Evolutionary conservation across 768 basidiomycete genomes (phyloP), one percentile per base, ranked within the genome.

Genomic region (Royoungia palumana): DNA sequence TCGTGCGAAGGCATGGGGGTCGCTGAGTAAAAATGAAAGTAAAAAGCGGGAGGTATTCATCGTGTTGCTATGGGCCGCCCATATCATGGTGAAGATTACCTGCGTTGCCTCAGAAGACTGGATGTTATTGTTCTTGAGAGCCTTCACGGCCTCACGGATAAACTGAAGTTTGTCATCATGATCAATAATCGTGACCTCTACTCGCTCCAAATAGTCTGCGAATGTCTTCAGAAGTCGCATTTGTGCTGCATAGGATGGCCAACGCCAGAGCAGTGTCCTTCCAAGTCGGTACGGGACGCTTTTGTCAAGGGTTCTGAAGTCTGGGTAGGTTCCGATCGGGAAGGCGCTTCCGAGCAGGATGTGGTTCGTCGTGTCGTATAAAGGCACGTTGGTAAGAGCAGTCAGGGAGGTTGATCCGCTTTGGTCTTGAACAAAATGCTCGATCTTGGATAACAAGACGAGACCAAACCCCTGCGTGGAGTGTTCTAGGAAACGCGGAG

Each of bases 1-100:
- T 43, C 70, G 74, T 24, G 69, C 66, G 62, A 79, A 66, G 1
- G 66, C 71, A n/a, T 64, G 59, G 0, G 75, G 74, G 46, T 75
- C 61, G 41, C 71, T 68, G 28, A 80, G 65, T 21, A 81, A 65
- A 30, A 50, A 61, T 1, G 56, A 50, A 4, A 64, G 30, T 20
- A 51, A 40, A 16, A 63, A 61, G 32, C 58, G 54, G 0, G 54
- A 22, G 41, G 54, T 63, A 47, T 44, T 56, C 24, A 66, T 4
- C 0, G 44, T 56, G 6, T 65, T 64, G 45, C 44, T 61, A 22
- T 63, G 64, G 2, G 54, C 35, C 2, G 50, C 56, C 58, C 55
- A 56, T 20, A 65, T 28, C 47, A 65, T 53, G 7, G 42, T 50
- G 39, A 64, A 50, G 6, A 58, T 40, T n/a, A 60, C 10, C 32